phyloP scores from a whole-genome alignment of 768 basidiomycete genomes.

The Boletus rex-veris region DNA sequence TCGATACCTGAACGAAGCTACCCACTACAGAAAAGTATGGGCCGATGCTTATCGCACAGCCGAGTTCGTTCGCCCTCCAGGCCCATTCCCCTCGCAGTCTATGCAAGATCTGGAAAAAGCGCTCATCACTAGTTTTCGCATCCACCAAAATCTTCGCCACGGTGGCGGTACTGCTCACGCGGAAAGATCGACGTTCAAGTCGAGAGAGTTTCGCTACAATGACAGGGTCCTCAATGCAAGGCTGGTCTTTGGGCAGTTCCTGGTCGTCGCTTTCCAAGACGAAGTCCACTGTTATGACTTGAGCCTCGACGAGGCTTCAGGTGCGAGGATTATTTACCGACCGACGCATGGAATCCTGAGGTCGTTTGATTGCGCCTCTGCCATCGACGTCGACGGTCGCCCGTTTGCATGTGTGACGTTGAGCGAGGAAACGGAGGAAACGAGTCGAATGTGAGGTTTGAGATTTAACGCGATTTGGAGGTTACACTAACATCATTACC shows the following conservation, averaged over 20 bases:
- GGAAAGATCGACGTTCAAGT: neutral
- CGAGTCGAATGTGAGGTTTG: slow-evolving; percentile 2
- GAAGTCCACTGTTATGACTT: slow-evolving; percentile 17
- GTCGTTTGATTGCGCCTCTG: slow-evolving; percentile 9
- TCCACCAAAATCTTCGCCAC: slow-evolving; percentile 2
- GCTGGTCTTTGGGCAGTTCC: slow-evolving; percentile 17
- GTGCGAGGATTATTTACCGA: slow-evolving; percentile 10
- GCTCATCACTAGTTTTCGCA: slow-evolving; percentile 10
- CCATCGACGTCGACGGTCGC: slow-evolving; percentile 10
- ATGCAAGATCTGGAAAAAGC: slow-evolving; percentile 12
- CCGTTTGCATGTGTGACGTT: slow-evolving; percentile 15
- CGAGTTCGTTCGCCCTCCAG: slow-evolving; percentile 15
- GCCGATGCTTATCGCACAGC: slow-evolving; percentile 10
- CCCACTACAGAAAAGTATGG: slow-evolving; percentile 15
- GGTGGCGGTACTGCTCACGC: too few species aligned
- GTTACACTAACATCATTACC: neutral
- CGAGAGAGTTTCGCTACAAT: slow-evolving; percentile 6
- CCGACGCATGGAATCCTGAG: neutral
- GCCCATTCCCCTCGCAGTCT: slow-evolving; percentile 16
- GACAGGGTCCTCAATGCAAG: neutral
- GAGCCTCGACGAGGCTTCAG: neutral
- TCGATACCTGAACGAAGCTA: slow-evolving; percentile 5
- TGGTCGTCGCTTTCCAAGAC: slow-evolving; percentile 12
- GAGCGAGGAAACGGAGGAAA: neutral
- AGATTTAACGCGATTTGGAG: neutral